A percentile compares a stretch with the other conserved stretches of the same genome.
Conservation (phyloP, 805 yeast species). For the Metschnikowia reukaufii region DNA sequence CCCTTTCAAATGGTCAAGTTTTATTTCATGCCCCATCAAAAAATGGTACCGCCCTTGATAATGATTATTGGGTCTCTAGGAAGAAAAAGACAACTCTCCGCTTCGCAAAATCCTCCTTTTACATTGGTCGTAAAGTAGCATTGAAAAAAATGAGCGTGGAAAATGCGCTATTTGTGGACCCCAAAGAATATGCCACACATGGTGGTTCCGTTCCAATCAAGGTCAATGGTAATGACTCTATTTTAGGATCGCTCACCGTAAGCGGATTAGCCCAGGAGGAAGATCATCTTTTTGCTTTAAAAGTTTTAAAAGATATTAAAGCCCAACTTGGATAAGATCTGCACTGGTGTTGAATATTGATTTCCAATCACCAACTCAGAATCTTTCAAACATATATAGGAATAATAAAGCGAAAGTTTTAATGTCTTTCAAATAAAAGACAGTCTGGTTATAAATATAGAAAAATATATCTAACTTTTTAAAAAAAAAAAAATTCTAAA, state of each 20-base stretch:
- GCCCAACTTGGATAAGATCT: not conserved
- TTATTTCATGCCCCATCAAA: constrained; percentile 45
- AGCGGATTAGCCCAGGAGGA: constrained; percentile 58
- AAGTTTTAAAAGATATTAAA: constrained; percentile 24
- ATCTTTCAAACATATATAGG: too few species aligned
- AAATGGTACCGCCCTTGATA: constrained; percentile 45
- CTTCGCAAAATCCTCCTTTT: constrained; percentile 49
- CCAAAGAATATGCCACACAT: constrained; percentile 48
- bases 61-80: constrained; percentile 53
- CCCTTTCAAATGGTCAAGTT: constrained; percentile 45
- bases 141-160: constrained; percentile 32
- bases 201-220: constrained; percentile 59
- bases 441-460: too few species aligned
- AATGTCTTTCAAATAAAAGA: too few species aligned
- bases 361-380: not conserved
- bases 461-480: too few species aligned
- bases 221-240: constrained; percentile 32
- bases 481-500: not conserved
- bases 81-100: constrained; percentile 50
- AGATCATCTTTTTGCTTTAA: constrained; percentile 51
- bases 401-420: too few species aligned
- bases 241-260: constrained; percentile 51
- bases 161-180: constrained; percentile 38
- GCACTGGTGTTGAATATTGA: not conserved
- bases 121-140: constrained; percentile 45